Evolutionary conservation across 179 eudicot genomes (phyloP).

Genomic region (Gypsophila paniculata): DNA sequence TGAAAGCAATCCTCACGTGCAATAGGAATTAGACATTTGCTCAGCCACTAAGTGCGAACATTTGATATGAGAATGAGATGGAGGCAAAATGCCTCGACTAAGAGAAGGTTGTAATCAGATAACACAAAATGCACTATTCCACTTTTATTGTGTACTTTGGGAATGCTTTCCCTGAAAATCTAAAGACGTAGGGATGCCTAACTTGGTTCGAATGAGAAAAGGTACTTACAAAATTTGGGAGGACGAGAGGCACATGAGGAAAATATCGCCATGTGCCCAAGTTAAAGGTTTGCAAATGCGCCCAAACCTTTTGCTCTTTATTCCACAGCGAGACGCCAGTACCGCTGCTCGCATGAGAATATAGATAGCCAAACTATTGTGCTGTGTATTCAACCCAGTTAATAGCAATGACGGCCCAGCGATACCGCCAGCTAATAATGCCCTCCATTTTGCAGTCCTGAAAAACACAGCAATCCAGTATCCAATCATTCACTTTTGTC

Average conservation of each 20-base stretch:
- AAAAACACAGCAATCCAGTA: constrained; percentile 22
- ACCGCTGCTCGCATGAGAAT: constrained; percentile 97
- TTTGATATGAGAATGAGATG: neutral
- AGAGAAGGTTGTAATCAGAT: too few relatives aligned
- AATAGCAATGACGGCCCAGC: constrained; percentile 99
- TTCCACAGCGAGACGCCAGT: constrained; percentile 97
- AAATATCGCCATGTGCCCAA: constrained; percentile 94
- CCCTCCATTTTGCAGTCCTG: constrained; percentile 98
- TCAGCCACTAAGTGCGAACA: constrained; percentile 1
- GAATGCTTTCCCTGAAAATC: neutral
- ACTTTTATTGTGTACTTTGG: too few relatives aligned
- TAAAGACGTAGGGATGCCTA: neutral
- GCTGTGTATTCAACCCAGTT: constrained; percentile 78
- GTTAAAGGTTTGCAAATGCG: constrained; percentile 81
- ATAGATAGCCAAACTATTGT: constrained; percentile 86
- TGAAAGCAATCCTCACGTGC: neutral
- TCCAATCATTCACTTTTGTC: constrained; percentile 7
- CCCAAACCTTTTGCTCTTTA: constrained; percentile 89
- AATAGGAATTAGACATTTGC: neutral
- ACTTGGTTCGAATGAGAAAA: neutral
- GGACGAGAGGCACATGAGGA: constrained; percentile 98
- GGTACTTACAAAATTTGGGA: constrained; percentile 82
- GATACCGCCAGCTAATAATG: constrained; percentile 81
- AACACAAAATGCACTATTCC: too few relatives aligned
- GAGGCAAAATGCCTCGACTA: neutral